Percentiles rank a stretch among this genome's conserved stretches.
These are phyloP conservation scores for Larix kaempferi DNA, from an alignment of 75 land plant species.

Conservation along the genomic window DNA sequence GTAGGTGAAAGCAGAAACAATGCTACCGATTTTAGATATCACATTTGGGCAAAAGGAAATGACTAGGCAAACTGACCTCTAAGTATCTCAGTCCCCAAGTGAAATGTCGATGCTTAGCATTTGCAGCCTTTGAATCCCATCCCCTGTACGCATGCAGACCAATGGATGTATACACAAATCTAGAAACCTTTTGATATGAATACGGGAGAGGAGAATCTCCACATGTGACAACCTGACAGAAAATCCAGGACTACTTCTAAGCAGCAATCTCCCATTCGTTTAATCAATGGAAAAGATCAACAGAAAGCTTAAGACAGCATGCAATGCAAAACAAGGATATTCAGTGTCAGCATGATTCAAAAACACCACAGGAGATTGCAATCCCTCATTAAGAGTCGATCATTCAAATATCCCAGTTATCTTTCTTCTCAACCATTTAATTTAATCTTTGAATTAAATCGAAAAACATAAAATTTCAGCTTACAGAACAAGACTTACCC, in stretches of 20 bases:
- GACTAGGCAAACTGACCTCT: conserved; percentile 32
- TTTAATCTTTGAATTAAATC: neutral
- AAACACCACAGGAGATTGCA: too few relatives aligned
- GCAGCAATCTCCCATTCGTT: neutral
- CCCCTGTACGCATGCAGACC: conserved; percentile 69
- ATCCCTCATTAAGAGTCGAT: neutral
- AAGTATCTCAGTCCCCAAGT: conserved; percentile 68
- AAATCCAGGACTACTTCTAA: conserved; percentile 11
- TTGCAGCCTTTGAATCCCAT: conserved; percentile 67
- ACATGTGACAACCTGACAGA: conserved; percentile 79
- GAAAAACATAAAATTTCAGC: neutral
- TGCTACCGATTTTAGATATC: neutral
- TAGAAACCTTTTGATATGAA: conserved; percentile 65
- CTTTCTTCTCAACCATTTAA: neutral
- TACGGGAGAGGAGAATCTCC: conserved; percentile 74
- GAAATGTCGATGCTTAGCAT: conserved; percentile 55
- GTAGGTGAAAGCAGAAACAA: neutral
- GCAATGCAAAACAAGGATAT: neutral
- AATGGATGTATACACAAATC: conserved; percentile 74
- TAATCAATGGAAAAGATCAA: neutral
- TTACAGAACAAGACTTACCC: conserved; percentile 27
- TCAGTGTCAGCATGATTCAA: too few relatives aligned
- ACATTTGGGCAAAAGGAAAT: neutral
- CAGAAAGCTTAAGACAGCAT: neutral
- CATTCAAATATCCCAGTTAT: neutral